Percentiles rank a stretch among this genome's conserved stretches.
phyloP scores from a whole-genome alignment of 2,329 filamentous ascomycete species.

The Sarocladium oryzae region DNA sequence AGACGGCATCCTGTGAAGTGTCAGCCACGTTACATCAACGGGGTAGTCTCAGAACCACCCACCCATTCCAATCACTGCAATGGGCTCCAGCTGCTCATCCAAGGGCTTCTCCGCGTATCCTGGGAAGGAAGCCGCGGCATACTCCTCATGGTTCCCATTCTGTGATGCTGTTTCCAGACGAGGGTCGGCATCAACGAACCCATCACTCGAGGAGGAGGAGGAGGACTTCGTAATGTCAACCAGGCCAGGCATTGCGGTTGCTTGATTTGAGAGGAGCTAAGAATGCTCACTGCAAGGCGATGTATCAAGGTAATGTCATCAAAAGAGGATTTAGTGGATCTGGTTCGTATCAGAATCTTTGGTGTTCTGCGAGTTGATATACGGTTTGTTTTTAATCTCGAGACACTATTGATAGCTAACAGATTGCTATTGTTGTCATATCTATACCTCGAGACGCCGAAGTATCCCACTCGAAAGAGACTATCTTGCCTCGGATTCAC shows the following conservation, averaged over 20 bases:
- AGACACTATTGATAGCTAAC: too few relatives aligned
- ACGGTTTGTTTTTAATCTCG: too few relatives aligned
- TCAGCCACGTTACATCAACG: too few relatives aligned
- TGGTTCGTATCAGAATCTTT: too few relatives aligned
- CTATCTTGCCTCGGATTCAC: too few relatives aligned
- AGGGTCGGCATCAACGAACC: not conserved
- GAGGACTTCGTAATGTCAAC: not conserved
- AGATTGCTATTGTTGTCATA: not conserved
- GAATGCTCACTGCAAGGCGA: not conserved
- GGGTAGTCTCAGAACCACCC: too few relatives aligned
- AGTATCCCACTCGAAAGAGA: too few relatives aligned
- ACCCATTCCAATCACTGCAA: constrained; percentile 15
- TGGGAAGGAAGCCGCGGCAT: constrained; percentile 12
- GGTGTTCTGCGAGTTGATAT: too few relatives aligned
- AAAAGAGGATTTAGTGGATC: too few relatives aligned
- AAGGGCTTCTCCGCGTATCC: constrained; percentile 14
- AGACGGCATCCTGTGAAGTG: constrained; percentile 11
- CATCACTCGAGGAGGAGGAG: constrained; percentile 9
- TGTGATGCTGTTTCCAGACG: not conserved
- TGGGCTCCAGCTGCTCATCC: constrained; percentile 14
- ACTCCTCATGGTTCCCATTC: constrained; percentile 6
- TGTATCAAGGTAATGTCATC: too few relatives aligned
- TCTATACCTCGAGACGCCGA: not conserved
- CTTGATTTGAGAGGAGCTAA: not conserved
- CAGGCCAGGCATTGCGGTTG: not conserved